phyloP scores from a whole-genome alignment of 305 asterid genomes.

The Fraxinus velutina region DNA sequence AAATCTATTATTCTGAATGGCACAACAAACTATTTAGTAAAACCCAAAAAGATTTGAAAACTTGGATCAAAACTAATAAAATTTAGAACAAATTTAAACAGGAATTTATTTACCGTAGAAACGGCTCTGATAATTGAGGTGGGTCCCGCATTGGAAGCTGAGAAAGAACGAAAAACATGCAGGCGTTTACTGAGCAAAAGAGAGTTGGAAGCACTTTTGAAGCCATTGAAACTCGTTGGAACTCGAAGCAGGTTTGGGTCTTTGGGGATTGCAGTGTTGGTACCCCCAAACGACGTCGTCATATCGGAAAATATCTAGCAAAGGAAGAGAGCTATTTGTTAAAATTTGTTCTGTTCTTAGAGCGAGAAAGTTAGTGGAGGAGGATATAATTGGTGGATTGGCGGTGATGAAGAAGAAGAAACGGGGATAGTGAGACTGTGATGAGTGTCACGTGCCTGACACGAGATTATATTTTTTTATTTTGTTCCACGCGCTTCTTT shows the following conservation, averaged over 20 bases:
- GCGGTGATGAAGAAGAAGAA: slow-evolving; percentile 18
- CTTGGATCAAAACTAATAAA: background rate
- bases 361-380: background rate
- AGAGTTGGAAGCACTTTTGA: slow-evolving; percentile 45
- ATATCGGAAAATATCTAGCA: slow-evolving; percentile 24
- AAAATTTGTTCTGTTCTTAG: background rate
- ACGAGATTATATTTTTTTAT: slow-evolving; percentile 20
- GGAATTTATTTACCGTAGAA: slow-evolving; percentile 44
- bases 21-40: background rate
- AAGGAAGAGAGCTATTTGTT: background rate
- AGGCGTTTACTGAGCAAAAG: slow-evolving; percentile 50
- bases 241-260: slow-evolving; percentile 44
- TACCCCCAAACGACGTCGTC: slow-evolving; percentile 68
- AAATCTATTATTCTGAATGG: background rate
- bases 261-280: slow-evolving; percentile 30
- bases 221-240: slow-evolving; percentile 43
- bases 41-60: background rate
- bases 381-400: background rate
- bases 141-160: slow-evolving; percentile 25
- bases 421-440: background rate
- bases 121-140: slow-evolving; percentile 55
- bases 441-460: slow-evolving; percentile 39
- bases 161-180: slow-evolving; percentile 27
- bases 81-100: background rate
- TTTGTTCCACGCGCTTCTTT: background rate